phyloP scores from a whole-genome alignment of 169 alveolate genomes.

The Perkinsus marinus region DNA sequence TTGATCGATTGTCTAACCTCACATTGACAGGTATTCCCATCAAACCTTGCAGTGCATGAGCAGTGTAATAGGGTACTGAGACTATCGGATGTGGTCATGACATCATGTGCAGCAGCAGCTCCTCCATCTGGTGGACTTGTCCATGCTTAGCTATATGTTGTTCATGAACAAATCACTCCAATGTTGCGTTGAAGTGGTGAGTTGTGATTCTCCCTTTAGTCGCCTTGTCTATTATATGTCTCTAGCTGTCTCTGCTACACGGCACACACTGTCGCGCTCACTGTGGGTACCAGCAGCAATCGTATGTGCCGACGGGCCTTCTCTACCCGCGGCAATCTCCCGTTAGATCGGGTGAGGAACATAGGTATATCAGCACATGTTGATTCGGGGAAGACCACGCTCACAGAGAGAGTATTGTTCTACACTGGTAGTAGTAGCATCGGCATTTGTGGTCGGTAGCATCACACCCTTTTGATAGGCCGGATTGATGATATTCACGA shows the following conservation, averaged over 20 bases:
- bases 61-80: neutral
- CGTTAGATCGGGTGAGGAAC: conserved; percentile 49
- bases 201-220: neutral
- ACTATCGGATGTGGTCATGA: neutral
- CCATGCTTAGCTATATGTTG: neutral
- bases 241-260: neutral
- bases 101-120: neutral
- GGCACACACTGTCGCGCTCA: neutral
- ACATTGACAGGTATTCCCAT: neutral
- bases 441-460: neutral
- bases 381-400: conserved; percentile 94
- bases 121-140: too few relatives aligned
- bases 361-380: conserved; percentile 93
- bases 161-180: neutral
- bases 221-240: neutral
- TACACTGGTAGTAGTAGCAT: conserved; percentile 36
- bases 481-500: conserved; percentile 81
- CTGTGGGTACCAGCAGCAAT: neutral
- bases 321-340: neutral
- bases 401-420: conserved; percentile 80
- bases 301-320: neutral
- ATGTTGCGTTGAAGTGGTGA: neutral
- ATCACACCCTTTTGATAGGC: conserved; percentile 49
- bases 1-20: neutral
- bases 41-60: neutral